phyloP scores from a whole-genome alignment of 1,139 yeast genomes.

The Suhomyces taliae region DNA sequence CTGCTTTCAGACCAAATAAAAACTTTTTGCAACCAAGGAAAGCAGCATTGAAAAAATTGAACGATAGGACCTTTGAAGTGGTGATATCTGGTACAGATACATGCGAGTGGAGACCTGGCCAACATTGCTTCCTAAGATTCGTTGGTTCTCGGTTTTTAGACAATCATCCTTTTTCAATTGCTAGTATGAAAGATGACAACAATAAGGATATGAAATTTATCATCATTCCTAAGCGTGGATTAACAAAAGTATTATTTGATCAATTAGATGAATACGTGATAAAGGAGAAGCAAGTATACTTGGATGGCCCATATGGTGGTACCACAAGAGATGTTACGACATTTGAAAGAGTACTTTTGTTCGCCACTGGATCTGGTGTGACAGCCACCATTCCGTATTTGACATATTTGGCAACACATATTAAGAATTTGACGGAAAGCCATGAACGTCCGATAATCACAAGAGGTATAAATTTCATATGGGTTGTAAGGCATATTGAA shows the following conservation, averaged over 20 bases:
- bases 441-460: constrained; percentile 17
- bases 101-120: constrained; percentile 58
- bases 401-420: constrained; percentile 21
- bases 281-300: constrained; percentile 33
- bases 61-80: constrained; percentile 42
- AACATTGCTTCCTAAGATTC: constrained; percentile 57
- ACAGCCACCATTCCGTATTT: constrained; percentile 55
- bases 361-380: constrained; percentile 57
- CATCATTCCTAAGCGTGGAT: constrained; percentile 51
- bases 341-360: constrained; percentile 48
- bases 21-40: constrained; percentile 48
- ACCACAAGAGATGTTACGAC: constrained; percentile 47
- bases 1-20: constrained; percentile 46
- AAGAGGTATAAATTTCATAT: constrained; percentile 42
- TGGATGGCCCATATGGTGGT: constrained; percentile 72
- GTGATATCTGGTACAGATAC: constrained; percentile 38
- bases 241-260: constrained; percentile 38
- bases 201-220: constrained; percentile 42
- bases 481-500: constrained; percentile 46
- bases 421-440: constrained; percentile 10
- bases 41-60: constrained; percentile 35
- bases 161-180: constrained; percentile 65
- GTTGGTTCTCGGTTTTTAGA: constrained; percentile 48
- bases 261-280: constrained; percentile 27
- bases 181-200: constrained; percentile 35